Conservation (phyloP, 192 early-diverging fungal species). For the Coemansia sp. region DNA sequence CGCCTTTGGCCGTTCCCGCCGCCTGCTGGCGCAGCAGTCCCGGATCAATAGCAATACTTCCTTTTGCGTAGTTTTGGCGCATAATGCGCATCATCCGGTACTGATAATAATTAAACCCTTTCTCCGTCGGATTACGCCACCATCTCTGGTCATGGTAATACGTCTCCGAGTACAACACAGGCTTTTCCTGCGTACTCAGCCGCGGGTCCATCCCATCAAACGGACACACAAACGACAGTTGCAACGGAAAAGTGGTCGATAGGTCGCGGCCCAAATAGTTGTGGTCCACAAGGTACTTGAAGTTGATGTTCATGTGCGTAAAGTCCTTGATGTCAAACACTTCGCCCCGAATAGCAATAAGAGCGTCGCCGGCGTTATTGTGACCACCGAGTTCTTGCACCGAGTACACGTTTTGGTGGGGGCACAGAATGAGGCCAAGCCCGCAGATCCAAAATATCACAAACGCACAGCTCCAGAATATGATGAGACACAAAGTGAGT, state of each 20-base stretch:
- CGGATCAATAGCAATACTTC: slow-evolving; percentile 60
- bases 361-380: slow-evolving; percentile 58
- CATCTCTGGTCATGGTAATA: slow-evolving; percentile 69
- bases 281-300: slow-evolving; percentile 48
- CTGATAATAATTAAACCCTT: slow-evolving; percentile 66
- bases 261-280: slow-evolving; percentile 68
- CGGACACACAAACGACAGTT: slow-evolving; percentile 57
- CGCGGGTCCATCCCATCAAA: slow-evolving; percentile 56
- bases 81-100: slow-evolving; percentile 61
- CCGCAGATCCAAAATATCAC: slow-evolving; percentile 84
- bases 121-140: slow-evolving; percentile 53
- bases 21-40: slow-evolving; percentile 53
- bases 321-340: slow-evolving; percentile 75
- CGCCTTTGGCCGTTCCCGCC: slow-evolving; percentile 37
- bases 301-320: slow-evolving; percentile 55
- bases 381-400: slow-evolving; percentile 62
- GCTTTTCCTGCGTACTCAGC: slow-evolving; percentile 50
- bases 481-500: slow-evolving; percentile 81
- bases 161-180: slow-evolving; percentile 59
- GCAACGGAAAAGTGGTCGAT: slow-evolving; percentile 69
- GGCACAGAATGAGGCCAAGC: slow-evolving; percentile 70
- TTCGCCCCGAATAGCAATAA: slow-evolving; percentile 71
- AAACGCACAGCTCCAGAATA: slow-evolving; percentile 68
- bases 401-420: slow-evolving; percentile 69
- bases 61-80: slow-evolving; percentile 66